Base-by-base conservation (phyloP, 2,329 filamentous ascomycete species). In the Trichoderma semiorbis region DNA sequence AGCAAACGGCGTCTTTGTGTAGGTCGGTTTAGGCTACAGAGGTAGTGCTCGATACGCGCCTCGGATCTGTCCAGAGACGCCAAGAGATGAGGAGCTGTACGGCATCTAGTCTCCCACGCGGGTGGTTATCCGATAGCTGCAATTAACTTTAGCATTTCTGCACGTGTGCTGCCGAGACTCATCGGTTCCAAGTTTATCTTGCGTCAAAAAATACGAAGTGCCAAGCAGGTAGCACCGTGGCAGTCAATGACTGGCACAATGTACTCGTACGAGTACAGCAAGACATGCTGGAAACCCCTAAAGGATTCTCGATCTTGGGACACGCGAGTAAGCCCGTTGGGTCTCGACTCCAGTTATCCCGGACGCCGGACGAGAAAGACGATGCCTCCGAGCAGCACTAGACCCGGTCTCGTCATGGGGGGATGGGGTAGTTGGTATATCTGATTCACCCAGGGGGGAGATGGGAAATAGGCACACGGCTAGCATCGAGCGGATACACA, bases 381-480 rank as follows among this genome's bases (percentile, higher is more conserved):
- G 28, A 1, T 39, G 53, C 64, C 32, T 32, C 62, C 43, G 39
- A 53, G 60, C 34, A 43, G 21, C 30, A 26, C 14, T 21, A 53
- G 47, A 43, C 18, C 43, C 3, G 62, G 32, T n/a, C n/a, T 62
- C 24, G 43, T 7, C 24, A 55, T 32, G 63, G 63, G 62, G 28
- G 47, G 26, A 14, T 8, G 26, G 5, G 34, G 34, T 32, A 30
- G 55, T 47, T 60, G 26, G 55, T 69, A 21, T 68, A 68, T 68
- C 65, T 68, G 65, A 68, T 68, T 57, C 65, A 65, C 39, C 39
- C 12, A 28, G 21, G 43, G 62, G 62, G 61, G 53, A 39, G 62
- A 65, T 16, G n/a, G 43, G 43, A 53, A 63, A 65, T 36, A 64
- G 61, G 26, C 63, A 65, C 12, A 60, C 64, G 64, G 66, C 66